Evolutionary conservation across 2,329 filamentous ascomycete genomes (phyloP).

Genomic region (Talaromyces marneffei): DNA sequence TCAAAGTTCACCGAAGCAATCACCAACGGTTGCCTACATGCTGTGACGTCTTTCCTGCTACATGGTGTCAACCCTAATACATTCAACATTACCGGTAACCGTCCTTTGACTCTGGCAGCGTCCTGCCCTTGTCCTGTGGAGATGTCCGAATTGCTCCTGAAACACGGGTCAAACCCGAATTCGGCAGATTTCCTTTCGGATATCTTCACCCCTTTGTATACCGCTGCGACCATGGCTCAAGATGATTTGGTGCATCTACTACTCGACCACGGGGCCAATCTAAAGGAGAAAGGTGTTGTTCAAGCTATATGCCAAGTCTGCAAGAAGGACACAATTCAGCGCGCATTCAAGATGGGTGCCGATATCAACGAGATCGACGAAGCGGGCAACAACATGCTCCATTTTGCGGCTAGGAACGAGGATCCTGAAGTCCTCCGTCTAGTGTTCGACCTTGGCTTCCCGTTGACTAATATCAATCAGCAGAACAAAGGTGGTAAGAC

Average conservation of each 20-base stretch:
- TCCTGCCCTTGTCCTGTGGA: not conserved
- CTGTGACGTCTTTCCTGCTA: constrained; percentile 1
- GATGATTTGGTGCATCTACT: constrained; percentile 3
- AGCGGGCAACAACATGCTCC: not conserved
- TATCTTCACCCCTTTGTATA: not conserved
- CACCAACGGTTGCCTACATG: not conserved
- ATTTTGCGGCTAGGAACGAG: constrained; percentile 2
- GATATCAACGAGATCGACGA: not conserved
- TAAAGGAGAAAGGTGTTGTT: not conserved
- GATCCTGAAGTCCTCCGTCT: not conserved
- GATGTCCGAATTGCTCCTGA: constrained; percentile 9
- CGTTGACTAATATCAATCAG: not conserved
- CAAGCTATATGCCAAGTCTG: not conserved
- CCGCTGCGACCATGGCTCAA: not conserved
- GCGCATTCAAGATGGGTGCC: not conserved
- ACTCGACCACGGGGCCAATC: not conserved
- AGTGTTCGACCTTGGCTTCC: not conserved
- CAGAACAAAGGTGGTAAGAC: not conserved
- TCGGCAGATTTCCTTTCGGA: not conserved
- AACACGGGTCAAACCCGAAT: not conserved
- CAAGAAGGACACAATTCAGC: not conserved
- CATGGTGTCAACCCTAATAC: constrained; percentile 3
- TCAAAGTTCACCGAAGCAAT: constrained; percentile 9
- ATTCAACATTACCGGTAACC: not conserved
- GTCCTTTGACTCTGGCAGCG: constrained; percentile 3